Percentiles rank a stretch among this genome's conserved stretches.
phyloP scores from a whole-genome alignment of 805 yeast species.

The Metschnikowia peoriensis region DNA sequence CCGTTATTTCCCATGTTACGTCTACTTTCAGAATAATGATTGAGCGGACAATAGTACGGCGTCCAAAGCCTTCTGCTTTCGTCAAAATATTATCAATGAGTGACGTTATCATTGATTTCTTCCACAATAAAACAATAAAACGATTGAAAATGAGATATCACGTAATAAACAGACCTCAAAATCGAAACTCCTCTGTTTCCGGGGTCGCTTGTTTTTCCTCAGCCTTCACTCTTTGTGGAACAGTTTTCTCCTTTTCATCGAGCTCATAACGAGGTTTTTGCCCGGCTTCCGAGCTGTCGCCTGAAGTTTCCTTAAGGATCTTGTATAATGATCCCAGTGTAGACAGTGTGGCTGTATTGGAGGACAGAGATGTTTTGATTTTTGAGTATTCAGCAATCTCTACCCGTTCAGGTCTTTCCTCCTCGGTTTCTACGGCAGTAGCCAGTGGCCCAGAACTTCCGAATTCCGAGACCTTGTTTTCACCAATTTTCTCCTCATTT shows the following conservation, averaged over 20 bases:
- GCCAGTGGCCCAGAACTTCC: too few relatives aligned
- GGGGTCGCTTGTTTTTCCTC: not conserved
- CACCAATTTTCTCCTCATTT: not conserved
- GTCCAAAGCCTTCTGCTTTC: too few relatives aligned
- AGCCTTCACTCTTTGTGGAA: not conserved
- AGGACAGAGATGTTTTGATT: constrained; percentile 1
- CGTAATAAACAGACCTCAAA: constrained; percentile 1
- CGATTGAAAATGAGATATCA: too few relatives aligned
- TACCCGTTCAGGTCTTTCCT: constrained; percentile 14
- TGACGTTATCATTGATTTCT: too few relatives aligned
- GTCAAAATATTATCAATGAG: too few relatives aligned
- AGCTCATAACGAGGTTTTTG: constrained; percentile 10
- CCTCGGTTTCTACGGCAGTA: not conserved
- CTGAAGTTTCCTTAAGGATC: constrained; percentile 14
- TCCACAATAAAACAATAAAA: too few relatives aligned
- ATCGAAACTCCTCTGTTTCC: constrained; percentile 9
- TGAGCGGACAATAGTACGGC: too few relatives aligned
- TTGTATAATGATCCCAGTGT: constrained; percentile 12
- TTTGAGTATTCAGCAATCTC: constrained; percentile 16
- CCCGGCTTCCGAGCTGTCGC: not conserved
- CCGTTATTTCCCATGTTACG: too few relatives aligned
- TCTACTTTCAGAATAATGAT: too few relatives aligned
- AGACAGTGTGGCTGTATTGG: not conserved
- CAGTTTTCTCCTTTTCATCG: not conserved
- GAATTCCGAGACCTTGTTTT: too few relatives aligned